Conservation (phyloP, 768 basidiomycete species). For the Chalciporus piperatus region DNA sequence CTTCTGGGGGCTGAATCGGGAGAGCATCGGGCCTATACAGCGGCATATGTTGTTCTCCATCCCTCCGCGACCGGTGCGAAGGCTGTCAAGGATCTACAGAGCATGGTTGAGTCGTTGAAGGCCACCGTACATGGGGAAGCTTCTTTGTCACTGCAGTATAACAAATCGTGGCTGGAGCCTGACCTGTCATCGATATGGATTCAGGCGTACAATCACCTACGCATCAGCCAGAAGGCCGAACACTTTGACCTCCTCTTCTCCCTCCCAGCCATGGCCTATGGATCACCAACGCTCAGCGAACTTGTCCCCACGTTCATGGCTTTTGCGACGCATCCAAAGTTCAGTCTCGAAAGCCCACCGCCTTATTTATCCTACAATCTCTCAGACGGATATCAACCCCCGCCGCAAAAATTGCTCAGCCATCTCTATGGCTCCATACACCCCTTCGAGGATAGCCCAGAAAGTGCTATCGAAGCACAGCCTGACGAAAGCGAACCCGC, state of each 20-base stretch:
- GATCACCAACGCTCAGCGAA: conserved; percentile 7
- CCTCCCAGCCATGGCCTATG: conserved; percentile 30
- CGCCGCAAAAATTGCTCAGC: background rate
- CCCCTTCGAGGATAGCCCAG: conserved; percentile 5
- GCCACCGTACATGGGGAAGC: background rate
- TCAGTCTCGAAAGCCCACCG: conserved; percentile 7
- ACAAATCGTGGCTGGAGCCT: conserved; percentile 21
- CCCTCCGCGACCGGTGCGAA: background rate
- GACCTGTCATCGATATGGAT: conserved; percentile 24
- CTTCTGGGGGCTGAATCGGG: background rate
- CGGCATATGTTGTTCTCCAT: conserved; percentile 2
- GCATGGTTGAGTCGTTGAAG: background rate
- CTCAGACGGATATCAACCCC: conserved; percentile 6
- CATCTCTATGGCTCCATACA: background rate
- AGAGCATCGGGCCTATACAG: conserved; percentile 10
- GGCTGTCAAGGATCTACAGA: background rate
- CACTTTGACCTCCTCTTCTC: conserved; percentile 26
- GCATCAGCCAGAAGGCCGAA: conserved; percentile 1
- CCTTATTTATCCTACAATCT: conserved; percentile 4
- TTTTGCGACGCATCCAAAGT: conserved; percentile 18
- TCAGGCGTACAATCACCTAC: conserved; percentile 23
- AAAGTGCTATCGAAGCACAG: background rate
- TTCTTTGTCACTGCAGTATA: conserved; percentile 8
- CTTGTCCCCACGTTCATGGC: conserved; percentile 31
- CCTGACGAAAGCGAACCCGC: background rate